Evolutionary conservation across 768 basidiomycete species (phyloP).

Genomic region (Pulveroboletus frians): DNA sequence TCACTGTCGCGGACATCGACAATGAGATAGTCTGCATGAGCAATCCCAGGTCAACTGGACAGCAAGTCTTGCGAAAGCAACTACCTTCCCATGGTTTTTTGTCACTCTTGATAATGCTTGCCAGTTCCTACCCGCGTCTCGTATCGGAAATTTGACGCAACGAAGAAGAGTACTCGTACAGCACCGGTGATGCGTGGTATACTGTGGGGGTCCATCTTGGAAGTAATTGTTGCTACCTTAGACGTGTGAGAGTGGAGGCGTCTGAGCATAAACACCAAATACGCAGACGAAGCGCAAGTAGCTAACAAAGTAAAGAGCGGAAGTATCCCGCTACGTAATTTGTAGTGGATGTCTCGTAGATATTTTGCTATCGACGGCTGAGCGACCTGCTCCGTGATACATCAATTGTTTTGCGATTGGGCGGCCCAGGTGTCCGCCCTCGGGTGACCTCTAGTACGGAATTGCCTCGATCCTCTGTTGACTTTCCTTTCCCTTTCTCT

Average conservation of each 20-base stretch:
- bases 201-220: slow-evolving; percentile 15
- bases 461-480: slow-evolving; percentile 11
- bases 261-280: slow-evolving; percentile 8
- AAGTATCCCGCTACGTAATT: slow-evolving; percentile 7
- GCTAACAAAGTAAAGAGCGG: background rate
- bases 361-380: slow-evolving; percentile 17
- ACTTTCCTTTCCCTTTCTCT: slow-evolving; percentile 15
- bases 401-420: slow-evolving; percentile 12
- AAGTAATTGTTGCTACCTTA: background rate
- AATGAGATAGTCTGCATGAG: slow-evolving; percentile 54
- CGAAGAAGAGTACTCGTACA: slow-evolving; percentile 12
- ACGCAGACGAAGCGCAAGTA: too few species aligned
- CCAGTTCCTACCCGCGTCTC: slow-evolving; percentile 52
- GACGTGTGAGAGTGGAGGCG: background rate
- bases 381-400: slow-evolving; percentile 19
- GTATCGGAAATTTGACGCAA: slow-evolving; percentile 9
- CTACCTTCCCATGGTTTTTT: slow-evolving; percentile 45
- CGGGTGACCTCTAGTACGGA: slow-evolving; percentile 10
- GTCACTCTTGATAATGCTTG: slow-evolving; percentile 60
- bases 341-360: slow-evolving; percentile 6
- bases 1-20: slow-evolving; percentile 87
- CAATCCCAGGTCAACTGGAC: background rate
- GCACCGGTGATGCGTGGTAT: slow-evolving; percentile 18
- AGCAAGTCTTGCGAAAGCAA: background rate
- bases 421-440: slow-evolving; percentile 27